These are phyloP conservation scores for Clarkia xantiana DNA, from an alignment of 345 rosid species.

Conservation along the genomic window DNA sequence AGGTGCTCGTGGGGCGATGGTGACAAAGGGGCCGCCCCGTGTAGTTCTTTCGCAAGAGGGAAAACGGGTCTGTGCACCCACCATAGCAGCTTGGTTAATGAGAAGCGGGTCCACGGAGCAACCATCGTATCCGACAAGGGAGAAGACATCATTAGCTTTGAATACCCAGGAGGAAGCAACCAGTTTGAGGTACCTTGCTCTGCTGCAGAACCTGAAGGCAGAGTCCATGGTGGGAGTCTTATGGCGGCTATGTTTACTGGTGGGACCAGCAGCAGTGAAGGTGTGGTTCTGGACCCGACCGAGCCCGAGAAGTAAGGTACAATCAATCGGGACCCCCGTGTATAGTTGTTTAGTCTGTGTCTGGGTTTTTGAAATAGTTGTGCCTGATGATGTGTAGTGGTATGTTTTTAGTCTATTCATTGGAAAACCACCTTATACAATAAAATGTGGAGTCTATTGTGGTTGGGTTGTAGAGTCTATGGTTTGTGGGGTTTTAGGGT, in stretches of 20 bases:
- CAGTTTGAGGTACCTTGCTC: constrained; percentile 6
- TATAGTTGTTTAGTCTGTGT: too few species aligned
- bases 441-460: too few species aligned
- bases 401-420: too few species aligned
- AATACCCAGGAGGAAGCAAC: too few species aligned
- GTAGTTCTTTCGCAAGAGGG: constrained; percentile 75
- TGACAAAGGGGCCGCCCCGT: constrained; percentile 49
- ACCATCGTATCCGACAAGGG: constrained; percentile 5
- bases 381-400: too few species aligned
- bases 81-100: constrained; percentile 65
- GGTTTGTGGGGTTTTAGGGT: too few species aligned
- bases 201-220: constrained; percentile 66
- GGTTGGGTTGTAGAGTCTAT: too few species aligned
- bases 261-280: constrained; percentile 16
- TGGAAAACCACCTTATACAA: too few species aligned
- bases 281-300: constrained; percentile 7
- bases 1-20: constrained; percentile 90
- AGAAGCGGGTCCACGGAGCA: constrained; percentile 87
- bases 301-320: constrained; percentile 1
- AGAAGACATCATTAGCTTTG: too few species aligned
- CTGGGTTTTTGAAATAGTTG: too few species aligned
- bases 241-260: constrained; percentile 55
- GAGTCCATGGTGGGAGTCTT: constrained; percentile 96
- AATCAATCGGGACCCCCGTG: too few species aligned
- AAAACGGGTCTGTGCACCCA: constrained; percentile 84